Conservation (phyloP, 139 green algal species). For the Pseudopediastrum boryanum region DNA sequence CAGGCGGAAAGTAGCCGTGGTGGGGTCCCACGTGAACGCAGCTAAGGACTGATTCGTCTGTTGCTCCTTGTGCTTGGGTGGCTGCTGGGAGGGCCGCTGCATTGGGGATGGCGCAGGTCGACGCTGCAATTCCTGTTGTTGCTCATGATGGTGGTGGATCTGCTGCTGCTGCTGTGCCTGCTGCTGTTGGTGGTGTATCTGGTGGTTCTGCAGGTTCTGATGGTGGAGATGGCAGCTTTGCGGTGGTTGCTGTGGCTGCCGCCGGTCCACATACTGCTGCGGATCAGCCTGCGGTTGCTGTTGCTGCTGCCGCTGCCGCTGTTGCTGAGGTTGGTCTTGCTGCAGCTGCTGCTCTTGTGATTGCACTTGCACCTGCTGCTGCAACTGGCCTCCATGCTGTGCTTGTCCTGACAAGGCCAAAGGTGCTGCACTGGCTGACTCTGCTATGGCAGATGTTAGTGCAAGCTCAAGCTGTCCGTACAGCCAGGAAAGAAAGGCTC, state of each 20-base stretch:
- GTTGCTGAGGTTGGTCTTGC: neutral
- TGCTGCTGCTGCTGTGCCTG: neutral
- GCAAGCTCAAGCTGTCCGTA: slow-evolving; percentile 61
- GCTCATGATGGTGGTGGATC: neutral
- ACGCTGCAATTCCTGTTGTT: slow-evolving; percentile 2
- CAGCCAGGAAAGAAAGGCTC: slow-evolving; percentile 74
- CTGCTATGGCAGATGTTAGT: neutral
- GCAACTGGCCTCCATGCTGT: neutral
- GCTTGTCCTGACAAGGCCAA: neutral
- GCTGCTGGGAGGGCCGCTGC: neutral
- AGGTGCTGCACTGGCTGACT: neutral
- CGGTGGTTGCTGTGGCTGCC: neutral
- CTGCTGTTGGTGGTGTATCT: neutral
- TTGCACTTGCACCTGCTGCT: neutral
- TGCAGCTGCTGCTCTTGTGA: neutral
- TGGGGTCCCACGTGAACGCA: slow-evolving; percentile 27
- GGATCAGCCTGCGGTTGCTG: neutral
- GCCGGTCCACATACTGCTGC: too few species aligned
- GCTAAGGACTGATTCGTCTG: neutral
- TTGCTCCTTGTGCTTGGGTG: neutral
- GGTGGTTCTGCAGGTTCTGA: neutral
- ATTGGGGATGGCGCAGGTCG: neutral
- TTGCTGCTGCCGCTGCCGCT: neutral
- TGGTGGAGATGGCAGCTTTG: neutral
- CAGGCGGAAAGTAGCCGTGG: slow-evolving; percentile 46